Base-by-base conservation (phyloP, 805 yeast species). In the Wickerhamomyces chambardii region DNA sequence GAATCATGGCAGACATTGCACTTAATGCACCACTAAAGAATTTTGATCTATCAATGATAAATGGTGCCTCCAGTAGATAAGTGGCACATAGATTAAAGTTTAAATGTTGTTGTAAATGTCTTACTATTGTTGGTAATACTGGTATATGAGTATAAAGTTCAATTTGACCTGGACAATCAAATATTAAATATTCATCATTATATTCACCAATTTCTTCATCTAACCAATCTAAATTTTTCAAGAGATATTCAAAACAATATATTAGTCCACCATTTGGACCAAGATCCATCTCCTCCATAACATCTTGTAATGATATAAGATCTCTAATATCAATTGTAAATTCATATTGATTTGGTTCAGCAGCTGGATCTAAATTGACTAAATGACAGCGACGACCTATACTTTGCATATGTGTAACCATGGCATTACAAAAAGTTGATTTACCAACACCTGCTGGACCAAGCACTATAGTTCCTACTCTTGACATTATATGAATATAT, bases 371-470 rank as follows among this genome's bases (percentile, higher is more conserved):
- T 35, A 90, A 63, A 54, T 92, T 92, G 15, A 92, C 97, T 28
- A 92, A 75, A 58, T 92, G 97, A 3, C 95, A 97, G 27, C 95
- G 66, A 42, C 98, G 77, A 1, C 97, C 97, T 26, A 84, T 70
- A 15, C 86, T 70, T 56, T 87, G 95, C 78, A 92, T 83, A 56
- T 90, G 83, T 1, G 90, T 61, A 31, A 92, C 81, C 41, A 92
- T 70, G 4, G 95, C 68, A 50, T 85, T 84, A 62, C 97, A 90
- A 53, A 90, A 92, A 0, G 98, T 86, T 40, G 56, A 63, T 47
- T 83, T 90, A 10, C 98, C 98, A 9, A 84, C 97, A 28, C 98
- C 98, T 1, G 98, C 98, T 15, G 98, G 98, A 1, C 98, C 98
- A 44, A 92, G 60, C 1, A 89, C 95, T 42, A 92, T 63, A 11